Evolutionary conservation across 192 early-diverging fungal species (phyloP).

Genomic region (Chytriomyces confervae): DNA sequence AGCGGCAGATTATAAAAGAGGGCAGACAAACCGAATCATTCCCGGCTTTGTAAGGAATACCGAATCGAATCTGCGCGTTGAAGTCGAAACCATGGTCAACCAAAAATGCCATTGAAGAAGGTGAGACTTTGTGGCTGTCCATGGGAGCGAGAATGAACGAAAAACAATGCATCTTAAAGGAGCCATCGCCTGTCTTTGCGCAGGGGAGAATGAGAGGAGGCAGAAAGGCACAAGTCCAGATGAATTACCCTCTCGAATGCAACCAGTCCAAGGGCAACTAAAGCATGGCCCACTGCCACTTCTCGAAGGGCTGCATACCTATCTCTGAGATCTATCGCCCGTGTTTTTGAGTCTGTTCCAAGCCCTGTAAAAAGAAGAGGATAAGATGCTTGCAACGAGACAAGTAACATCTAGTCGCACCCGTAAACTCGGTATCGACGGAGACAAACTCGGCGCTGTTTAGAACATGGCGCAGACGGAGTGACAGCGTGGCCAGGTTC

Average conservation of each 20-base stretch:
- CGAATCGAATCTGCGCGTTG: constrained; percentile 72
- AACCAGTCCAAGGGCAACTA: constrained; percentile 85
- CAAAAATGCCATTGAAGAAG: constrained; percentile 78
- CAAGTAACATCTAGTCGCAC: too few relatives aligned
- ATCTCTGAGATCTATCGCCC: constrained; percentile 74
- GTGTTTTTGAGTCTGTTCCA: constrained; percentile 39
- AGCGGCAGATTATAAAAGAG: background rate
- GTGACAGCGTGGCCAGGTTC: constrained; percentile 36
- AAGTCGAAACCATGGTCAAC: constrained; percentile 88
- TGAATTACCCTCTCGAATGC: constrained; percentile 56
- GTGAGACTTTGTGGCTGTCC: constrained; percentile 70
- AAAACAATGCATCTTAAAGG: constrained; percentile 63
- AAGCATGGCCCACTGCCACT: constrained; percentile 74
- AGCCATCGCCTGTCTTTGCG: background rate
- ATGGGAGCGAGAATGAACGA: constrained; percentile 61
- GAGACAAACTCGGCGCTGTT: constrained; percentile 73
- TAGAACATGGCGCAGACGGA: constrained; percentile 40
- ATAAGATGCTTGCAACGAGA: too few relatives aligned
- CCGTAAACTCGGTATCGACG: constrained; percentile 89
- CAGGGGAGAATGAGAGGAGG: background rate
- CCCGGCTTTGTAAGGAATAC: constrained; percentile 81
- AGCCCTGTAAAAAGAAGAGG: constrained; percentile 56
- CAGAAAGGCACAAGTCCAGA: background rate
- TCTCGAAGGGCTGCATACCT: constrained; percentile 78
- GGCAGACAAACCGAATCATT: constrained; percentile 30